Evolutionary conservation across 352 stramenopile genomes (phyloP).

Genomic region (Plasmopara muralis): DNA sequence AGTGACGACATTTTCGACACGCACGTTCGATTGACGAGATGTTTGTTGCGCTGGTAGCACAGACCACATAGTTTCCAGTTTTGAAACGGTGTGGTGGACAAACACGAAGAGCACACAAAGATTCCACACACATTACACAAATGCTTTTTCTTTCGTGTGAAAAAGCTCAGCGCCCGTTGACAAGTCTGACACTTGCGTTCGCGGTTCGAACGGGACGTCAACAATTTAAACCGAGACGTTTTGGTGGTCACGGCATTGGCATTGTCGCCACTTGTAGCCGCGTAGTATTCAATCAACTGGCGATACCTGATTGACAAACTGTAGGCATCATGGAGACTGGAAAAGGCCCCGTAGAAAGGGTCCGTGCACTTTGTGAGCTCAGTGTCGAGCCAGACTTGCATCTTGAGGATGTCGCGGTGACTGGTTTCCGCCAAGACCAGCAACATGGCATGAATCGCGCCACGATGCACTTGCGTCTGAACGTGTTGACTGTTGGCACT

Average conservation of each 20-base stretch:
- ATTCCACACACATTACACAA: constrained; percentile 57
- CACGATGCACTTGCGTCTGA: constrained; percentile 41
- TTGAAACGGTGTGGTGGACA: constrained; percentile 56
- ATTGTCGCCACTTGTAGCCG: constrained; percentile 26
- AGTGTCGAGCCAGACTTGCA: constrained; percentile 67
- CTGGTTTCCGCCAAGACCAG: constrained; percentile 54
- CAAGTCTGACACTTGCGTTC: constrained; percentile 63
- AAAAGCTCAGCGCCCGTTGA: constrained; percentile 49
- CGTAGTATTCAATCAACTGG: constrained; percentile 44
- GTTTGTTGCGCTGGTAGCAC: constrained; percentile 61
- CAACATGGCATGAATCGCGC: constrained; percentile 52
- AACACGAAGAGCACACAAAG: constrained; percentile 53
- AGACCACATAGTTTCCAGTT: constrained; percentile 52
- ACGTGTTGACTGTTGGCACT: constrained; percentile 39
- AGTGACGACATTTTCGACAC: constrained; percentile 46
- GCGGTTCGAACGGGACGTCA: constrained; percentile 29
- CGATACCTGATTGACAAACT: constrained; percentile 60
- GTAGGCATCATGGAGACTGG: constrained; percentile 59
- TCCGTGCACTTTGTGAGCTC: constrained; percentile 48
- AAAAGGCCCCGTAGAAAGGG: constrained; percentile 51
- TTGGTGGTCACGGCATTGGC: constrained; percentile 19
- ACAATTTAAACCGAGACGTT: constrained; percentile 23
- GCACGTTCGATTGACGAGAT: constrained; percentile 45
- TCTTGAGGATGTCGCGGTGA: constrained; percentile 47
- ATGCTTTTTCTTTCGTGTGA: constrained; percentile 54